Evolutionary conservation across 2,329 filamentous ascomycete species (phyloP).

Genomic region (Daldinia sp.): DNA sequence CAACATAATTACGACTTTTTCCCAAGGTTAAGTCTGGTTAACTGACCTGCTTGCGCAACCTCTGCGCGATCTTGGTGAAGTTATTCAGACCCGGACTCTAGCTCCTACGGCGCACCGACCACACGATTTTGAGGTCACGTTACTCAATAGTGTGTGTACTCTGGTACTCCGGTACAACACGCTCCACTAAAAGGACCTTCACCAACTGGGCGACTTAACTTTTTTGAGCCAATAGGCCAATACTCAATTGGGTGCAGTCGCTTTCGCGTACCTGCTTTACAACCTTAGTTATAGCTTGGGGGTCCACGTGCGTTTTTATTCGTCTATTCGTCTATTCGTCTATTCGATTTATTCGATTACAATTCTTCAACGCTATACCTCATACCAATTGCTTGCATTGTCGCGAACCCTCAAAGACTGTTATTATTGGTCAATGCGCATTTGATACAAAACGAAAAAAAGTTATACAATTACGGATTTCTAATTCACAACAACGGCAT

Average conservation of each 20-base stretch:
- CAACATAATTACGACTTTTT: conserved; percentile 33
- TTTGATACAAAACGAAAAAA: neutral
- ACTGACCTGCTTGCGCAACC: conserved; percentile 32
- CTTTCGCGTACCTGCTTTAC: conserved; percentile 35
- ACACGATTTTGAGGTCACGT: conserved; percentile 51
- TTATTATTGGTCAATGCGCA: conserved; percentile 6
- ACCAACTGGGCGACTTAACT: conserved; percentile 20
- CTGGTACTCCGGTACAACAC: conserved; percentile 39
- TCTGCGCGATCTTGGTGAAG: conserved; percentile 47
- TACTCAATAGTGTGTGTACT: conserved; percentile 43
- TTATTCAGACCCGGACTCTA: conserved; percentile 48
- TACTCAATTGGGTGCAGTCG: conserved; percentile 11
- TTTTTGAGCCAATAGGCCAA: conserved; percentile 24
- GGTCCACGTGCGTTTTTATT: conserved; percentile 10
- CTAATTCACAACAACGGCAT: neutral
- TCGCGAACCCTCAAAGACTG: neutral
- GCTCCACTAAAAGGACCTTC: conserved; percentile 31
- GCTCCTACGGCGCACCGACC: conserved; percentile 45
- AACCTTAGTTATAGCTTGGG: conserved; percentile 22
- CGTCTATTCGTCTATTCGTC: neutral
- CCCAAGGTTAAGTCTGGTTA: conserved; percentile 31
- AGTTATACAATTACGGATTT: neutral
- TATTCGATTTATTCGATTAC: neutral
- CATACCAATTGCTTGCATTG: neutral
- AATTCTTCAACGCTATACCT: conserved; percentile 7